Evolutionary conservation across 129 eudicot genomes (phyloP), one percentile per base, ranked within the genome.

Genomic region (Gnaphalium uliginosum): DNA sequence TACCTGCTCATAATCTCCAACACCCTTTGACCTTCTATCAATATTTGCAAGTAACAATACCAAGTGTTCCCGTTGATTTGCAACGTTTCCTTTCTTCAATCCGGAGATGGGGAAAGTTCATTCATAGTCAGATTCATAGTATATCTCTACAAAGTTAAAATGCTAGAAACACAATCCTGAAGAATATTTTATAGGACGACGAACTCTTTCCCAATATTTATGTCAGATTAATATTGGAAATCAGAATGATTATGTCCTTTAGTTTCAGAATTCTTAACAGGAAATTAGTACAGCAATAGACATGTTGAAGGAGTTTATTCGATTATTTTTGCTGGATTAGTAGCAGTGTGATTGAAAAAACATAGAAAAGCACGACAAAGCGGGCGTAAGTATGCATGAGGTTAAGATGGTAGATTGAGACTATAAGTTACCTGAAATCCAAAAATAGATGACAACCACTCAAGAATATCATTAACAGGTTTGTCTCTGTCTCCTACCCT

Each of bases 41-140:
- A 91, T 91, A 75, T 95, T 95, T 73, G 97, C 99, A 79, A 95
- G 96, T 71, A 95, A 83, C 78, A 95, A 64, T 72, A 95, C 82
- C 69, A 95, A 86, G 88, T 95, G 99, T 82, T 95, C 99, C 84
- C 99, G 80, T 78, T 95, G 99, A 83, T 95, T 95, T 27, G 97
- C 97, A 22, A 89, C 99, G 68, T 95, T 95, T 89, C 97, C 97
- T 91, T 95, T 91, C 99, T 95, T 83, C 87, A 89, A 68, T 68
- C 29, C 39, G 72, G 30, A 74, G 46, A 82, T 68, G 6, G 17
- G 50, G 48, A 76, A 26, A 50, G 66, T 21, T 56, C 61, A 35
- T 62, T 37, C 32, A 76, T 33, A 75, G 74, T 80, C 73, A 82
- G 82, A 79, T 66, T 66, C 19, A 46, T 63, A 22, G 69, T 56